Conservation (phyloP, 1,139 yeast genomes). For the Candida albicans region DNA sequence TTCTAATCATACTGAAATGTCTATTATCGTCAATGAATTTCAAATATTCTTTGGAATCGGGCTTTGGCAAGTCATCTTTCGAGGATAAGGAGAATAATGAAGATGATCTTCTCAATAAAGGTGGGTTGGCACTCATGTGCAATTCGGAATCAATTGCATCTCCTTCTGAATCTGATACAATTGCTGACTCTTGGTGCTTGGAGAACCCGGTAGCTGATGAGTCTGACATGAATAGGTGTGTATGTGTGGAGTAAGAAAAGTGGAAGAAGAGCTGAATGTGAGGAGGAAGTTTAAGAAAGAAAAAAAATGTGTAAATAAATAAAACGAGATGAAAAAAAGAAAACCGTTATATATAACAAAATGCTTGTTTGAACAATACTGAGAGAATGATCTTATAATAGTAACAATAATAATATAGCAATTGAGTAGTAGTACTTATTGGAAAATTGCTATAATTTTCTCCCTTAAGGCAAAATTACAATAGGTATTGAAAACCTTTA, state of each 20-base stretch:
- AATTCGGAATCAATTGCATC: conserved; percentile 17
- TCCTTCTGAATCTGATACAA: conserved; percentile 34
- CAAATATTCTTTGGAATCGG: conserved; percentile 72
- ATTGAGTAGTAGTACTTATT: no score
- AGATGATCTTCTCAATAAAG: conserved; percentile 44
- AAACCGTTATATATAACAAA: no score
- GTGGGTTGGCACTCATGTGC: conserved; percentile 9
- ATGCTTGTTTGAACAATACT: no score
- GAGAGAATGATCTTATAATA: no score
- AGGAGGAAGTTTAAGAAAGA: not conserved
- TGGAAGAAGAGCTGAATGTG: not conserved
- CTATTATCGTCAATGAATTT: conserved; percentile 78
- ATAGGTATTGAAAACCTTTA: not conserved
- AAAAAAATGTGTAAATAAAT: not conserved
- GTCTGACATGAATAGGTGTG: not conserved
- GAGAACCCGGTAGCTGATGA: conserved; percentile 11
- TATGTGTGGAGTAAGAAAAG: not conserved
- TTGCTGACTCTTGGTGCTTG: conserved; percentile 31
- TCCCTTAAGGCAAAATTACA: not conserved
- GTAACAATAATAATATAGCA: no score
- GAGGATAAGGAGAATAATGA: conserved; percentile 42
- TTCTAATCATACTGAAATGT: conserved; percentile 74
- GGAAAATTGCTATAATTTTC: not conserved
- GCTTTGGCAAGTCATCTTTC: conserved; percentile 50
- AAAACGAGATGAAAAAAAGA: not conserved